Evolutionary conservation across 805 yeast species (phyloP), one percentile per base, ranked within the genome.

Genomic region (Lachancea quebecensis): DNA sequence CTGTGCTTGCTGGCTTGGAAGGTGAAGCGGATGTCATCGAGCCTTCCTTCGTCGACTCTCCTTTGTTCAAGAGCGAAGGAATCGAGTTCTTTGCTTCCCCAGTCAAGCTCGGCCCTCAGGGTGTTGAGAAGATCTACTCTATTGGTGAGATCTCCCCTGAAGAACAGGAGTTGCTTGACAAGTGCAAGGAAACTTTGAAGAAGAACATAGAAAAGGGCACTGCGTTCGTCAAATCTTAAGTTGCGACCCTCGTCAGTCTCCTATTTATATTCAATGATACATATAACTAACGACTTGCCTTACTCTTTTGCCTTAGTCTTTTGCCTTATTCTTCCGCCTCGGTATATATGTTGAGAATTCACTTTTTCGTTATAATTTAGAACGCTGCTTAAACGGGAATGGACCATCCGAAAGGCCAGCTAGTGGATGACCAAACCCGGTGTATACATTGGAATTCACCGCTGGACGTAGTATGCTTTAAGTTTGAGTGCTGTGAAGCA

Each of bases 21-120:
- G 85, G 82, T 57, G 82, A 77, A 65, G 68, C 65, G 52, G 83
- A 79, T 52, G 74, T 82, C 50, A 70, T 81, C 52, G 87, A 81
- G 69, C 78, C 85, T 59, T 60, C 86, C 42, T 85, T 77, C 58
- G 82, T 85, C 49, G 93, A 85, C 68, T 81, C 87, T 55, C 93
- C 93, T 63, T 73, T 85, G 66, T 85, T 75, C 78, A 81, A 83
- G 70, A 62, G 66, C 46, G 96, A 90, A 75, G 98, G 98, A 66
- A 85, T 93, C 61, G 91, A 88, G 53, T 93, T 90, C 85, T 93
- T 93, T 77, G 89, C 98, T 45, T 84, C 96, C 57, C 83, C 81
- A 72, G 95, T 93, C 56, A 85, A 95, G 59, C 81, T 91, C 64
- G 98, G 98, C 57, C 84, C 82, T 64, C 78, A 84, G 53, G 97